Percentiles rank a stretch among this genome's conserved stretches.
Evolutionary conservation across 2,329 filamentous ascomycete genomes (phyloP).

Genomic region (Davidsoniella australis): DNA sequence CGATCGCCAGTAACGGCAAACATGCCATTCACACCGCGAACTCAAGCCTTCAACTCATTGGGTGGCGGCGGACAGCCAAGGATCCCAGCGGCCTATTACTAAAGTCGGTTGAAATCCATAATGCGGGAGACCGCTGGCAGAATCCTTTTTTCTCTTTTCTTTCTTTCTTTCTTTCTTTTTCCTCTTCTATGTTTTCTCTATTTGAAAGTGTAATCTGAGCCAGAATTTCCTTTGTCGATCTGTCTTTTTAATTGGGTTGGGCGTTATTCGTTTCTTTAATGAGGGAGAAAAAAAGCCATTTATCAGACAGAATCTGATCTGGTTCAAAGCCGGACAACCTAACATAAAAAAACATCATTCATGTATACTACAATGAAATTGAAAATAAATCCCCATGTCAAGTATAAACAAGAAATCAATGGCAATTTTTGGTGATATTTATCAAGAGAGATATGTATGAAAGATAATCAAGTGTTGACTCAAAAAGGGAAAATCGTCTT

Average conservation of each 20-base stretch:
- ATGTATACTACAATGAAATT: too few relatives aligned
- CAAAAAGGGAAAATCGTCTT: too few relatives aligned
- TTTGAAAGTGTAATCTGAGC: neutral
- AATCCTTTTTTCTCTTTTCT: slow-evolving; percentile 1
- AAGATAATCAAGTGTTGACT: too few relatives aligned
- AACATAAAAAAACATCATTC: too few relatives aligned
- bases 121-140: neutral
- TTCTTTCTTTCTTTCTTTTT: neutral
- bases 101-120: slow-evolving; percentile 18
- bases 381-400: too few relatives aligned
- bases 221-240: neutral
- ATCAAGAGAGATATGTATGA: too few relatives aligned
- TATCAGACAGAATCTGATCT: too few relatives aligned
- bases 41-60: slow-evolving; percentile 48
- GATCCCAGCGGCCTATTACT: slow-evolving; percentile 27
- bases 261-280: neutral
- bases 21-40: slow-evolving; percentile 45
- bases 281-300: too few relatives aligned
- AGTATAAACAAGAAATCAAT: too few relatives aligned
- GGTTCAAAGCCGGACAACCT: too few relatives aligned
- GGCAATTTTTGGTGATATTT: too few relatives aligned
- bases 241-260: neutral
- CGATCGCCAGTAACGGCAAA: slow-evolving; percentile 14
- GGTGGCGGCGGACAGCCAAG: slow-evolving; percentile 20
- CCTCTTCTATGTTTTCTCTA: neutral